Evolutionary conservation across 257 asterid species (phyloP), one percentile per base, ranked within the genome.

Genomic region (Nicotiana attenuata): DNA sequence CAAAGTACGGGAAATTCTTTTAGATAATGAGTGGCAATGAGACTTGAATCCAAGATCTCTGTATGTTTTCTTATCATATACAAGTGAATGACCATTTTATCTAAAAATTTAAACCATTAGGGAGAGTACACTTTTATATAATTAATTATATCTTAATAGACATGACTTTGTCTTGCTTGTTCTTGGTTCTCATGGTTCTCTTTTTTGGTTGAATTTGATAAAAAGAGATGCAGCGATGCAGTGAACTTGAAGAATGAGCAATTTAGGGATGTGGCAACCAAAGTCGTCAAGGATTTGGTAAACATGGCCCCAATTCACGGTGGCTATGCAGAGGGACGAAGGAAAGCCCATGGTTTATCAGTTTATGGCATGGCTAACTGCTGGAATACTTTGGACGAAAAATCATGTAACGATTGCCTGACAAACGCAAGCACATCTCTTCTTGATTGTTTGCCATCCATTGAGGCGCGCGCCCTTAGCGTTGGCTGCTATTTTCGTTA

Each of bases 261-360:
- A 26, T 82, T 75, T 64, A 76, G 69, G 59, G 64, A 29, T 29
- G 38, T 82, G 38, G 57, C 79, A 20, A 60, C 69, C 63, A 41
- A 63, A 82, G 64, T 82, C 15, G 47, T 82, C 26, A 63, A 75
- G 17, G 65, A 47, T 15, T n/a, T 76, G 76, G 60, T 11, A 13
- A 8, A 22, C 65, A 28, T 22, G 35, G 84, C 65, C 24, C 81
- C 77, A 29, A 53, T 19, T 26, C 78, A 29, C 29, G 35, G 35
- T 20, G 84, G 81, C 55, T 82, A 82, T 47, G 84, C 84, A 28
- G 81, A 61, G 76, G 81, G 76, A 67, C 76, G 29, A 75, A 68
- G 56, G 56, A 81, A 35, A 38, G 22, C 80, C 5, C 10, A 57
- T 26, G 81, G 11, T 61, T 26, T 71, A 33, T 38, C 84, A n/a